Evolutionary conservation across 176 grass and related monocot species (phyloP).

Genomic region (Aegilops longissima): DNA sequence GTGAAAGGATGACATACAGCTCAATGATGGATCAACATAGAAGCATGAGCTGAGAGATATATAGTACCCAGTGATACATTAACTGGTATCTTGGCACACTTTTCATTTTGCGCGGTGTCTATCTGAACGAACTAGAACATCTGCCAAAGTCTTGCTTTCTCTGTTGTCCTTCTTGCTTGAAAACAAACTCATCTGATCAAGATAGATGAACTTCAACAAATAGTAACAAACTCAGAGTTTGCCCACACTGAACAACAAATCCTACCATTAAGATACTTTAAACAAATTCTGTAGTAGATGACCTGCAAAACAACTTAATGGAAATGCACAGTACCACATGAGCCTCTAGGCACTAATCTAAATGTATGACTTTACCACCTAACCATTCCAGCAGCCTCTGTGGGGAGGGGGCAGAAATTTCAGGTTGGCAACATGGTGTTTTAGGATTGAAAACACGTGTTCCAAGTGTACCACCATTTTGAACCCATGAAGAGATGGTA

Average conservation of each 20-base stretch:
- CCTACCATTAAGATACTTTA: not conserved
- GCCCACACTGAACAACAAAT: not conserved
- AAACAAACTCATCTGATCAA: not conserved
- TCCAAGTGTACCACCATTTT: no score
- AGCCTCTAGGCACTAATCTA: not conserved
- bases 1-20: not conserved
- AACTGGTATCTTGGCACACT: not conserved
- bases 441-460: no score
- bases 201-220: not conserved
- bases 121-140: no score
- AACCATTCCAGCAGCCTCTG: no score
- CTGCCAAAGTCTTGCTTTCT: not conserved
- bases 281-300: not conserved
- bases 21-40: not conserved
- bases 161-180: not conserved
- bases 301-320: not conserved
- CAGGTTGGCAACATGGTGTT: no score
- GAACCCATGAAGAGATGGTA: no score
- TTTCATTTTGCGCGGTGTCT: not conserved
- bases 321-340: not conserved
- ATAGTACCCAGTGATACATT: not conserved
- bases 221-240: no score
- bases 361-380: not conserved
- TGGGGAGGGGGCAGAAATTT: no score
- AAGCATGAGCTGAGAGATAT: not conserved